Percentiles rank a stretch among this genome's conserved stretches.
Evolutionary conservation across 495 filamentous ascomycete species (phyloP).

Genomic region (Penicillium cosmopolitanum): DNA sequence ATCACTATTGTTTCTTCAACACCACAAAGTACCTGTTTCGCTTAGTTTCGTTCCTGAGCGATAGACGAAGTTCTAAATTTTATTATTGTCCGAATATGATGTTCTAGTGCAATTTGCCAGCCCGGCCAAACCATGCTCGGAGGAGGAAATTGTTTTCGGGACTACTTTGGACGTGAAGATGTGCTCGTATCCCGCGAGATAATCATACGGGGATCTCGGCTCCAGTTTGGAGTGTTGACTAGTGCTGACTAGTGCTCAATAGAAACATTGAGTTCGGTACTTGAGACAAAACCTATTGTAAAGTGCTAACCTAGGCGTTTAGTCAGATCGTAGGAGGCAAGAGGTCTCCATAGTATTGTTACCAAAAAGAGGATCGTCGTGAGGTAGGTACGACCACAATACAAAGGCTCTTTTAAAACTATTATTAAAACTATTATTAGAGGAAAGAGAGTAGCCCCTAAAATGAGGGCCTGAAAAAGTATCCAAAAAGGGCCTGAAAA

Average conservation of each 20-base stretch:
- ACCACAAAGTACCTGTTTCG: background rate
- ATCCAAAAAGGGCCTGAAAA: too few relatives aligned
- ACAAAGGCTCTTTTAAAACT: too few relatives aligned
- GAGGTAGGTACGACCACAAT: too few relatives aligned
- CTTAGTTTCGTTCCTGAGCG: background rate
- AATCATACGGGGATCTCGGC: background rate
- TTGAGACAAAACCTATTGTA: background rate
- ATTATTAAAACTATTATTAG: too few relatives aligned
- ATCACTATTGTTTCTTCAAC: background rate
- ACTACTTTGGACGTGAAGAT: background rate
- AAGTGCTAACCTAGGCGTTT: background rate
- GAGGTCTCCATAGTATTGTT: too few relatives aligned
- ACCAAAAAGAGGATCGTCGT: too few relatives aligned
- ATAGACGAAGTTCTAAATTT: background rate
- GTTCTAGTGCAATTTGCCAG: background rate
- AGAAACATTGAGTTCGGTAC: background rate
- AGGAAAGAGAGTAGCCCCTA: too few relatives aligned
- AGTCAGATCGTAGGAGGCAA: too few relatives aligned
- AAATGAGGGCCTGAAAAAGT: too few relatives aligned
- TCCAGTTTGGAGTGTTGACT: background rate
- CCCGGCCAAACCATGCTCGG: background rate
- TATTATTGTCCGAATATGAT: background rate
- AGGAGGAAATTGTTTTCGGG: background rate
- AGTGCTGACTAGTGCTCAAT: background rate
- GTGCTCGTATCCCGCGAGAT: background rate